Conservation (phyloP, 2,329 filamentous ascomycete genomes). For the Xylaria sp. region DNA sequence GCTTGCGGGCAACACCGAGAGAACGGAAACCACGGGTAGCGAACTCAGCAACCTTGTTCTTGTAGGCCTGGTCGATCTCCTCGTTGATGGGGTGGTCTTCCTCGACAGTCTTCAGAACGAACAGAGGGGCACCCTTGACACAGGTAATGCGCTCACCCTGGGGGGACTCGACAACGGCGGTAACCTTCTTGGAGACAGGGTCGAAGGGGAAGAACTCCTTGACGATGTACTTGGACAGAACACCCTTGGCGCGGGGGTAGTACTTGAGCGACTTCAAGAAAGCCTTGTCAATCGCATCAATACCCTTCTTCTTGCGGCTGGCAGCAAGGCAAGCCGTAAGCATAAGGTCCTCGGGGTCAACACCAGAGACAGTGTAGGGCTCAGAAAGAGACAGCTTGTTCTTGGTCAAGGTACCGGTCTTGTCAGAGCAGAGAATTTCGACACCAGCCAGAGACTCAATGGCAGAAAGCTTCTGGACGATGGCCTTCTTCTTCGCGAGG, state of each 20-base stretch:
- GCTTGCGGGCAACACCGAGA: constrained; percentile 89
- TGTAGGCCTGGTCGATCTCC: constrained; percentile 79
- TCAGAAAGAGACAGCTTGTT: constrained; percentile 90
- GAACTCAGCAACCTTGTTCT: constrained; percentile 90
- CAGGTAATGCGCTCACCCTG: constrained; percentile 84
- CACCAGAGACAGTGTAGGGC: constrained; percentile 79
- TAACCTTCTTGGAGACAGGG: constrained; percentile 91
- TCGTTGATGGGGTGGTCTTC: constrained; percentile 80
- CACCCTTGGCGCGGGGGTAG: constrained; percentile 81
- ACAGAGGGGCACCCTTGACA: constrained; percentile 88
- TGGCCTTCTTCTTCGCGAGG: constrained; percentile 89
- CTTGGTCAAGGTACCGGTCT: constrained; percentile 91
- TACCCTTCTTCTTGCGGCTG: constrained; percentile 93
- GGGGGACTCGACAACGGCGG: constrained; percentile 79
- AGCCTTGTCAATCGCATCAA: constrained; percentile 92
- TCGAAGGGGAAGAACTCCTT: constrained; percentile 87
- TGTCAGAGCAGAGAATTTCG: constrained; percentile 92
- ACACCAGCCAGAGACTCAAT: constrained; percentile 92
- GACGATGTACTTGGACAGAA: constrained; percentile 82
- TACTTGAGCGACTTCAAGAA: constrained; percentile 83
- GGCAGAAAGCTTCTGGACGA: constrained; percentile 88
- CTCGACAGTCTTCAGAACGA: constrained; percentile 85
- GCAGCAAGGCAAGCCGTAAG: constrained; percentile 87
- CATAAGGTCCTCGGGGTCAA: constrained; percentile 88
- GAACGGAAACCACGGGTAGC: constrained; percentile 93